Evolutionary conservation across 441 rosid species (phyloP).

Genomic region (Kokia cookei): DNA sequence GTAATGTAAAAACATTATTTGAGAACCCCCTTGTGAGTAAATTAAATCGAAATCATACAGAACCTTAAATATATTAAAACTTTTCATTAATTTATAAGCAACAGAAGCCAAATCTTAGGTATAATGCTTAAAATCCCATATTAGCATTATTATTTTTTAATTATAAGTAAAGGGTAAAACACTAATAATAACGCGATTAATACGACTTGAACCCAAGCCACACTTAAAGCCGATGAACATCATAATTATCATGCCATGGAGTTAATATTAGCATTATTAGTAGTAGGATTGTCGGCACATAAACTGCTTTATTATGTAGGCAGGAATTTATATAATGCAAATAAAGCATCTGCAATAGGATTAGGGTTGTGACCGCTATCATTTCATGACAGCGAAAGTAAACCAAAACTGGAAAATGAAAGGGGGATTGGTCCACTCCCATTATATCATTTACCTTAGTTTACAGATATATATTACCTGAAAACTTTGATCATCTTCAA

Average conservation of each 20-base stretch:
- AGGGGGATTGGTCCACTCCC: not conserved
- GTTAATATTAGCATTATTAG: not conserved
- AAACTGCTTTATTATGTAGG: not conserved
- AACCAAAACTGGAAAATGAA: not conserved
- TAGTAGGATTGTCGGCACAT: slow-evolving; percentile 5
- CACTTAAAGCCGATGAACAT: too few relatives aligned
- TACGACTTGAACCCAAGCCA: too few relatives aligned
- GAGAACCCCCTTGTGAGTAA: too few relatives aligned
- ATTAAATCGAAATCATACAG: too few relatives aligned
- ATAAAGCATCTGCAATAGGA: slow-evolving; percentile 1
- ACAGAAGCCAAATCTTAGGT: not conserved
- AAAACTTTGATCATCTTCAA: not conserved
- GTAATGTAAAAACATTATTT: too few relatives aligned
- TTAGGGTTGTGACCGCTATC: slow-evolving; percentile 7
- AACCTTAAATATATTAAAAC: not conserved
- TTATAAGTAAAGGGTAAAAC: too few relatives aligned
- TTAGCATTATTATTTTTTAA: not conserved
- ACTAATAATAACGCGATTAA: too few relatives aligned
- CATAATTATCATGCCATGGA: too few relatives aligned
- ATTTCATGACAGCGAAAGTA: slow-evolving; percentile 8
- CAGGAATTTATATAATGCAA: not conserved
- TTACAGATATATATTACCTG: not conserved
- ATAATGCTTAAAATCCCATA: not conserved
- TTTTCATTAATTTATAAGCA: not conserved
- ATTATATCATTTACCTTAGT: not conserved